A percentile compares a stretch with the other conserved stretches of the same genome.
phyloP scores from a whole-genome alignment of 2,329 filamentous ascomycete genomes.

The Penicillium oxalicum region DNA sequence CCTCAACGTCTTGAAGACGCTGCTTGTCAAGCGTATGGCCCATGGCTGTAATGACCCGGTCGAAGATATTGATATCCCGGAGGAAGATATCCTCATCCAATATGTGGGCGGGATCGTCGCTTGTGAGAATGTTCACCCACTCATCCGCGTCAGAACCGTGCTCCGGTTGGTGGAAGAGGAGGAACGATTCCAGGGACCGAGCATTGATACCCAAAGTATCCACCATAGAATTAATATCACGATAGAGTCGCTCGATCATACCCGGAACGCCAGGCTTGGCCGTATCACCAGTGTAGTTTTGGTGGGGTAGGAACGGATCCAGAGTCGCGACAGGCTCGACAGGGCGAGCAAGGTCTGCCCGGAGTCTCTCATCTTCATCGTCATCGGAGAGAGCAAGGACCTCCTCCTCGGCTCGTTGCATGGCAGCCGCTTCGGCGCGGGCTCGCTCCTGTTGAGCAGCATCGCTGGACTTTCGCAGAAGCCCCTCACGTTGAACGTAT shows the following conservation, averaged over 20 bases:
- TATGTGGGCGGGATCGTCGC: constrained; percentile 58
- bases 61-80: constrained; percentile 66
- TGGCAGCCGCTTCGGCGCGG: constrained; percentile 28
- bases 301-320: constrained; percentile 46
- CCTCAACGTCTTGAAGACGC: constrained; percentile 61
- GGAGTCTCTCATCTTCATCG: constrained; percentile 44
- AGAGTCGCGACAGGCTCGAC: constrained; percentile 40
- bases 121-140: constrained; percentile 37
- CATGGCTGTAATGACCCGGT: constrained; percentile 60
- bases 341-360: constrained; percentile 40
- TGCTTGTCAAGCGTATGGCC: constrained; percentile 60
- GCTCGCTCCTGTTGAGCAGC: constrained; percentile 23
- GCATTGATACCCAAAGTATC: constrained; percentile 86
- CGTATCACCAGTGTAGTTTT: constrained; percentile 41
- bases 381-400: constrained; percentile 39
- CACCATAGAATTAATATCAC: constrained; percentile 69
- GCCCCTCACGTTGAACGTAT: constrained; percentile 26
- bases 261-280: constrained; percentile 45
- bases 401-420: constrained; percentile 29
- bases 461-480: constrained; percentile 21
- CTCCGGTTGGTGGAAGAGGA: constrained; percentile 42
- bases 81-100: constrained; percentile 69
- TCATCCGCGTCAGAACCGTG: constrained; percentile 48
- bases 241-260: constrained; percentile 46
- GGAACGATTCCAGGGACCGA: constrained; percentile 54